Base-by-base conservation (phyloP, 1,284 basidiomycete genomes). In the Lignosus rhinocerotis region DNA sequence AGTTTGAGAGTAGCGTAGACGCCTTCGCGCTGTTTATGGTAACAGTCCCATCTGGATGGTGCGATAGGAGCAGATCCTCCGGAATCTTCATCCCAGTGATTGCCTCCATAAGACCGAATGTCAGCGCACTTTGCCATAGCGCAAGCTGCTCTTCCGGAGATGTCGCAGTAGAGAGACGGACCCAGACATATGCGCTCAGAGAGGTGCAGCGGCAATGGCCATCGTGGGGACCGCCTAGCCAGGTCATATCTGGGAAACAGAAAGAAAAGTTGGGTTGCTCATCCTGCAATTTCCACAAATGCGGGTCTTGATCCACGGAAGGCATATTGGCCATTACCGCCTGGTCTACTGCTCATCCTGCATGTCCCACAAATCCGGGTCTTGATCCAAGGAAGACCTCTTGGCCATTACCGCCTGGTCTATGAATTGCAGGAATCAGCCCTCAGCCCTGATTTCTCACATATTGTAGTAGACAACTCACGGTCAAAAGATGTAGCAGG, bases 121-220 rank as follows among this genome's bases (percentile, higher is more conserved):
- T 55, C 45, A 61, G 45, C 4, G 55, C 52, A 32, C 49, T 52
- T 17, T 48, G 31, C 55, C 59, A 61, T 7, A 61, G 51, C 14
- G 54, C 54, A 1, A 39, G 45, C 12, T 60, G 33, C 16, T 49
- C 46, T 4, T 4, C 17, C 10, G 11, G 14, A 21, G 30, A 32
- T 30, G n/a, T 41, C 7, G 33, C 50, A 36, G 8, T 50, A 14
- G 19, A 25, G 6, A 45, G 25, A 14, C 43, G 58, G 5, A 43
- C 32, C 21, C 25, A 44, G 11, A 25, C 42, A 16, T 59, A 59
- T 33, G 21, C 36, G 30, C 30, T 39, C 11, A 55, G 49, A 2
- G 53, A 48, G 39, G 19, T 32, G 42, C 34, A 51, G 14, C 41
- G 32, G 0, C 48, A 48, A 30, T 51, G 36, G 12, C 45, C 50